Base-by-base conservation (phyloP, 2,329 filamentous ascomycete species). In the Clonostachys rosea region DNA sequence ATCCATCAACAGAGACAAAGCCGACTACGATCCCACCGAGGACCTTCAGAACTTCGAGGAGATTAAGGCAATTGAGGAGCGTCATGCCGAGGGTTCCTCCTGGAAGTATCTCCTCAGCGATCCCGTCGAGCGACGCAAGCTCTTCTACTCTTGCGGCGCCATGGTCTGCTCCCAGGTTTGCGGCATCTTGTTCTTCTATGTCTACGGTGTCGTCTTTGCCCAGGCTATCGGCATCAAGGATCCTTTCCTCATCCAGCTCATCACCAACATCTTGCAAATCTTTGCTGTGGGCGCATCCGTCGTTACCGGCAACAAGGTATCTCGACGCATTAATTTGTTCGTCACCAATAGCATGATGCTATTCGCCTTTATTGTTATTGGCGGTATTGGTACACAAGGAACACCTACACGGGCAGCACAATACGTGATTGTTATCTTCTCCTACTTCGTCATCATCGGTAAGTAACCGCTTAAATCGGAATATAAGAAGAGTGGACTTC, bases 151-250 rank as follows among this genome's bases (percentile, higher is more conserved):
- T 10, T 62, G 59, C 33, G 69, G 69, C 39, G 68, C 65, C 43
- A 61, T 72, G 60, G 59, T 66, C 43, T 63, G 65, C 3, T 68
- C 70, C 43, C 69, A 73, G 57, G 67, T 73, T 49, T 67, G 67
- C 56, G 70, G 70, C 30, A 72, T 73, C 48, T 64, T 67, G 40
- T 73, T 66, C 53, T 69, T 67, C 57, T 69, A 70, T 52, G 60
- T 60, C 41, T 71, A 65, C 47, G 67, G 67, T 6, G 63, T 65
- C 2, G 63, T 70, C 13, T 70, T 70, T 49, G 60, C 64, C 11
- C 56, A 70, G 51, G 55, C 60, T 2, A 67, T 71, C 20, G 65
- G 67, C 6, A 53, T 70, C 13, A 52, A 56, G 0, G 58, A 70
- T 17, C 63, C 67, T 6, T 68, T 67, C 52, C 53, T 62, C 37